Evolutionary conservation across 371 early-diverging fungal genomes (phyloP).

Genomic region (Phascolomyces articulosus): DNA sequence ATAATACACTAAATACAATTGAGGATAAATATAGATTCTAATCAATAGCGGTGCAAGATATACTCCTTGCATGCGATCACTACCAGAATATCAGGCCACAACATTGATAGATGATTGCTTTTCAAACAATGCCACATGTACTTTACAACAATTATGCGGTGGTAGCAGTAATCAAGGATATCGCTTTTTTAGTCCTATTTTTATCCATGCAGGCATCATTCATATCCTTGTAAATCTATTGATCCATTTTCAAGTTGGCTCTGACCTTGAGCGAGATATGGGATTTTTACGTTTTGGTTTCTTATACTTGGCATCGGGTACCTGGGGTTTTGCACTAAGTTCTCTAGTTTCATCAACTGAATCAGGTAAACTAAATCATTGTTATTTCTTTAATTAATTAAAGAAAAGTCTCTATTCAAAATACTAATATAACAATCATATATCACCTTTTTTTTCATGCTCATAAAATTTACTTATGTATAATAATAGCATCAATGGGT

Average conservation of each 20-base stretch:
- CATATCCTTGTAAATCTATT: conserved; percentile 69
- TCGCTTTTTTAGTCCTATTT: conserved; percentile 73
- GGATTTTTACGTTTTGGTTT: conserved; percentile 65
- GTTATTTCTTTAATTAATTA: too few species aligned
- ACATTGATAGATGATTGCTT: conserved; percentile 26
- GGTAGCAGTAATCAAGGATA: conserved; percentile 23
- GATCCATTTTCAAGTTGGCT: conserved; percentile 64
- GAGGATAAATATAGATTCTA: conserved; percentile 37
- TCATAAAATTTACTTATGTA: conserved; percentile 75
- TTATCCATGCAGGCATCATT: conserved; percentile 77
- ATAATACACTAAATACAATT: background rate
- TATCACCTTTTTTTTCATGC: background rate
- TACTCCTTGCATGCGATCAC: conserved; percentile 62
- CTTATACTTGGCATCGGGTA: conserved; percentile 71
- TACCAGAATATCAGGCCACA: conserved; percentile 27
- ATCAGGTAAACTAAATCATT: too few species aligned
- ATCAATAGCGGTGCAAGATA: conserved; percentile 63
- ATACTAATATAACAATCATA: too few species aligned
- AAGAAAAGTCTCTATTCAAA: too few species aligned
- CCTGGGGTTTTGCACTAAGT: conserved; percentile 76
- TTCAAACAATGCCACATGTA: conserved; percentile 35
- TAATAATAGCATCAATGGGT: conserved; percentile 60
- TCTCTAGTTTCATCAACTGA: conserved; percentile 53
- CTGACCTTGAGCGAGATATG: conserved; percentile 67
- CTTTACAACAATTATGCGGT: conserved; percentile 58